phyloP scores from a whole-genome alignment of 345 rosid species.

The Salix koriyanagi region DNA sequence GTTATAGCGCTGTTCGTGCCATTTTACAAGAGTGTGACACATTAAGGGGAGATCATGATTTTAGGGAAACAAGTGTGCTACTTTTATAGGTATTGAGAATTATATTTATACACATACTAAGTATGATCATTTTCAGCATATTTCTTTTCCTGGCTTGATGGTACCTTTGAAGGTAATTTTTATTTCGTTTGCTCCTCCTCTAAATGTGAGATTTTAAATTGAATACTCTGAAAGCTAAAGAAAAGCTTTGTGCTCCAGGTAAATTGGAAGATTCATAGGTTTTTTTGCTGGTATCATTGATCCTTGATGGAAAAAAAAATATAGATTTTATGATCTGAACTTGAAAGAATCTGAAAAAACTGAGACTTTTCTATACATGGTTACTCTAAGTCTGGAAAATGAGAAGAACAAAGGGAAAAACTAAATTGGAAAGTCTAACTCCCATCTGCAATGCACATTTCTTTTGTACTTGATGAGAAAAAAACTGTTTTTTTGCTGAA shows the following conservation, averaged over 20 bases:
- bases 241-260: background rate
- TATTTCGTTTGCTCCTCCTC: background rate
- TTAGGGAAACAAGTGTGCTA: background rate
- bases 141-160: background rate
- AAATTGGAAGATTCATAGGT: background rate
- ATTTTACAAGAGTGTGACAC: background rate
- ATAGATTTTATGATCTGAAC: background rate
- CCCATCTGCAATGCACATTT: background rate
- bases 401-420: background rate
- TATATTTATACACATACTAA: background rate
- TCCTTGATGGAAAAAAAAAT: background rate
- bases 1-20: background rate
- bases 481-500: background rate
- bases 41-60: background rate
- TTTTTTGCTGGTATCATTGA: background rate
- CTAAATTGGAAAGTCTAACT: background rate
- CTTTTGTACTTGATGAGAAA: background rate
- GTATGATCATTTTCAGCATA: background rate
- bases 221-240: background rate
- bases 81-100: background rate
- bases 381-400: background rate
- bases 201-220: background rate
- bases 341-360: background rate
- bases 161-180: background rate
- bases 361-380: background rate